Evolutionary conservation across 2,329 filamentous ascomycete genomes (phyloP).

Genomic region (Penicillium sp.): DNA sequence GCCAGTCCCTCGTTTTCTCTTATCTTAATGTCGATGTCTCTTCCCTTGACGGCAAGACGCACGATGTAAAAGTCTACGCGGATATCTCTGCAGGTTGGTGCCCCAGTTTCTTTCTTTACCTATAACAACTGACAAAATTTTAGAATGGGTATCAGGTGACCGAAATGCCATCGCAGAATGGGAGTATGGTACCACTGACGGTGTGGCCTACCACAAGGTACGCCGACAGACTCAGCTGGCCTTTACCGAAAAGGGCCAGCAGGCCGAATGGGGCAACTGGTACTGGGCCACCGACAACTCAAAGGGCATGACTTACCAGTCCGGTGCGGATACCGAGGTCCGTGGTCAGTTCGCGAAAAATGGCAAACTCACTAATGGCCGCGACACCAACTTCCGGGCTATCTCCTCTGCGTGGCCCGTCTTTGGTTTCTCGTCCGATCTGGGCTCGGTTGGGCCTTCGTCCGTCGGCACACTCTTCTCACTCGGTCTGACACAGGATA

Average conservation of each 20-base stretch:
- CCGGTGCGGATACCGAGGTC: constrained; percentile 48
- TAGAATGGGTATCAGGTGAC: constrained; percentile 72
- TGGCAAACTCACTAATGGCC: constrained; percentile 45
- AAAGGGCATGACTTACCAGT: constrained; percentile 46
- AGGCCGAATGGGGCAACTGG: constrained; percentile 55
- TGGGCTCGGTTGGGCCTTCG: constrained; percentile 45
- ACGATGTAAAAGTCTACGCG: constrained; percentile 68
- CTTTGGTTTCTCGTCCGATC: constrained; percentile 52
- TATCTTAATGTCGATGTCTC: constrained; percentile 65
- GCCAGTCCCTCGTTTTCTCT: constrained; percentile 68
- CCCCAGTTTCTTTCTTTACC: not conserved
- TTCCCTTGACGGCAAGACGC: constrained; percentile 60
- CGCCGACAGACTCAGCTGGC: constrained; percentile 48
- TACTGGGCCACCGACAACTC: constrained; percentile 51
- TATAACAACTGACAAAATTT: constrained; percentile 8
- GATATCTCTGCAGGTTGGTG: constrained; percentile 67
- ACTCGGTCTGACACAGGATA: constrained; percentile 50
- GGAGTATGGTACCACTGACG: constrained; percentile 54
- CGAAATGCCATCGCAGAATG: constrained; percentile 57
- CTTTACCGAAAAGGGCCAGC: constrained; percentile 50
- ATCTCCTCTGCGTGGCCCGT: constrained; percentile 53
- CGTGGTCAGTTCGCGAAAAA: constrained; percentile 46
- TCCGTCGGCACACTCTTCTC: constrained; percentile 47
- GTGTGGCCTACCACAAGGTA: constrained; percentile 61
- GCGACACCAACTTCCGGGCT: constrained; percentile 52